These are phyloP conservation scores for Claviceps sp. DNA, from an alignment of 2,329 filamentous ascomycete species.

Conservation along the genomic window DNA sequence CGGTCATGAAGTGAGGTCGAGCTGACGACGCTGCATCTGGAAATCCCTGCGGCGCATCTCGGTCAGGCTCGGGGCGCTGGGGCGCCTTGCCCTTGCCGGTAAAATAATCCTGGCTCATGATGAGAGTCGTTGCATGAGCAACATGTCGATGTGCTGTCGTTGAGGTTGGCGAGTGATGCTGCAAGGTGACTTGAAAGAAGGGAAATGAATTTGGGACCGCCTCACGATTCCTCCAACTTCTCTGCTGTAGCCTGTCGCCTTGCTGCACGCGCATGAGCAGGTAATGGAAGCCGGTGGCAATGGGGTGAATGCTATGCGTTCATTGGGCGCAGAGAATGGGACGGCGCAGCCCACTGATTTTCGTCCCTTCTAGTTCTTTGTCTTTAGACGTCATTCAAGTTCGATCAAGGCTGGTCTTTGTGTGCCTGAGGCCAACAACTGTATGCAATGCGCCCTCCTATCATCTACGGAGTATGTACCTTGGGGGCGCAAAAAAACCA, in stretches of 20 bases:
- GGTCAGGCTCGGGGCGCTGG: slow-evolving; percentile 18
- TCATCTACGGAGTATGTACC: no score
- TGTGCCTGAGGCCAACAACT: no score
- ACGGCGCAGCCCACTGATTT: background rate
- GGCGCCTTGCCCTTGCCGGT: slow-evolving; percentile 40
- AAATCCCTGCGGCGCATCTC: slow-evolving; percentile 13
- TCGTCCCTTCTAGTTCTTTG: no score
- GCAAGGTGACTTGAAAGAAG: background rate
- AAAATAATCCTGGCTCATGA: slow-evolving; percentile 49
- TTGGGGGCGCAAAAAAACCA: no score
- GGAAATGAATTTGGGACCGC: no score
- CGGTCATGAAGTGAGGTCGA: slow-evolving; percentile 67
- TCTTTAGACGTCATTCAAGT: no score
- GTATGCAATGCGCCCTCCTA: no score
- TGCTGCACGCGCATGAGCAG: background rate
- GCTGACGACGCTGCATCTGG: slow-evolving; percentile 16
- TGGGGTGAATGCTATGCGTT: background rate
- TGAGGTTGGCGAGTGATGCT: background rate
- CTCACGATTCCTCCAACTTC: background rate
- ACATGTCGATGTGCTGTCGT: slow-evolving; percentile 18
- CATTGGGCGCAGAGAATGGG: background rate
- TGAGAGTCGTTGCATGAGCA: slow-evolving; percentile 17
- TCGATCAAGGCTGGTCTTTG: no score
- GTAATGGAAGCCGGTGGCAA: background rate
- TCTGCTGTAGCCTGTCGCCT: background rate